Base-by-base conservation (phyloP, 169 alveolate genomes). In the Plasmodium ovale region DNA sequence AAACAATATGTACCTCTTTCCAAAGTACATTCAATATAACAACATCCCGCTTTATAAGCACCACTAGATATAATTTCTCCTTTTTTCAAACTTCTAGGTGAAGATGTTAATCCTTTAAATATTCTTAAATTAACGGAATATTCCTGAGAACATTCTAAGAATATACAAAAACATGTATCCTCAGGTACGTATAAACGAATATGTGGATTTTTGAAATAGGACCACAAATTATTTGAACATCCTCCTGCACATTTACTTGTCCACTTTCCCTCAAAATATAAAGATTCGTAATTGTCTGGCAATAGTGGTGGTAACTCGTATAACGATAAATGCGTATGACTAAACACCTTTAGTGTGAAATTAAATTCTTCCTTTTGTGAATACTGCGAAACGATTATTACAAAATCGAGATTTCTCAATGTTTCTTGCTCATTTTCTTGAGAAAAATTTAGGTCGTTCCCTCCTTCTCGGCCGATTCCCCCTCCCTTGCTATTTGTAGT, bases 61-160 rank as follows among this genome's bases (percentile, higher is more conserved):
- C 94, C 95, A 70, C 96, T 92, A 5, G 95, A 87, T 56, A 85
- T 47, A 12, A 93, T 89, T 70, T 90, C 91, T 53, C 94, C 95
- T 39, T 92, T 90, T 58, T 94, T 92, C 37, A 95, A 88, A 29
- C 91, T 33, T 21, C 96, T 87, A 35, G 94, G 87, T 2, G 97
- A 93, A 19, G 97, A 95, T 25, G 94, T 49, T 4, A 93, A 54
- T 7, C 96, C 94, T 19, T 54, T 49, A 87, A 95, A 95, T 31
- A 95, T 49, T 47, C 97, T 69, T 88, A 95, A 60, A 84, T 95
- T 95, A 68, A 95, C 95, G 12, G 97, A 95, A 47, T 93, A 70
- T 35, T 87, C 94, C 77, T 77, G 84, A 3, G 93, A 87, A 59
- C 93, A 85, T 56, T 95, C 97, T 64, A 95, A 89, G 65, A 95